Percentiles rank a stretch among this genome's conserved stretches.
phyloP scores from a whole-genome alignment of 192 early-diverging fungal genomes.

The Mycoemilia scoparia region DNA sequence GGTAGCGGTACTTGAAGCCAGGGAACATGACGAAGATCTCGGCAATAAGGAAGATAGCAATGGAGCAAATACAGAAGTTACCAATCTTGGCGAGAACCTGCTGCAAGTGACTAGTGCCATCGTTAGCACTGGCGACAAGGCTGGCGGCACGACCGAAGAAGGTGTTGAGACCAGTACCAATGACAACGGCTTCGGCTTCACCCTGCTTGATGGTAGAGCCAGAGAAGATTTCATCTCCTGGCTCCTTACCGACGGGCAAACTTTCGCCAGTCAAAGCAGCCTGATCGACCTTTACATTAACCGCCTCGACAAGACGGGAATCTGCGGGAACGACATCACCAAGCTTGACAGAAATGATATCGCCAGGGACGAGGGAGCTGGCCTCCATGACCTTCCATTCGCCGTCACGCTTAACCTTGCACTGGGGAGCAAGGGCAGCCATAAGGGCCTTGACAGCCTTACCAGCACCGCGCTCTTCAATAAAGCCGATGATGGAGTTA shows the following conservation, averaged over 20 bases:
- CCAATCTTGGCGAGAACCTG: slow-evolving; percentile 54
- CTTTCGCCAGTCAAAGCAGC: slow-evolving; percentile 58
- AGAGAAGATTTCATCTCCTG: slow-evolving; percentile 55
- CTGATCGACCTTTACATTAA: slow-evolving; percentile 48
- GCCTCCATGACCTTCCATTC: slow-evolving; percentile 63
- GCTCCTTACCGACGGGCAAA: slow-evolving; percentile 47
- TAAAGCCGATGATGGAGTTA: slow-evolving; percentile 75
- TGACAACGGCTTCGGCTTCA: slow-evolving; percentile 57
- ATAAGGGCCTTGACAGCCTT: slow-evolving; percentile 85
- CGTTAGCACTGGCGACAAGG: slow-evolving; percentile 50
- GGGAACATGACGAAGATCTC: slow-evolving; percentile 55
- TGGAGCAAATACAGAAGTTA: slow-evolving; percentile 55
- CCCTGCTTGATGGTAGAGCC: slow-evolving; percentile 69
- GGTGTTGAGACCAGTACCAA: slow-evolving; percentile 63
- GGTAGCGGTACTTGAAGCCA: slow-evolving; percentile 46
- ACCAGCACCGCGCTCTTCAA: slow-evolving; percentile 81
- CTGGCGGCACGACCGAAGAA: slow-evolving; percentile 69
- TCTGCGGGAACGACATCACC: slow-evolving; percentile 86
- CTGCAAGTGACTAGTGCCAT: slow-evolving; percentile 60
- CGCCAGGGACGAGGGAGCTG: slow-evolving; percentile 65
- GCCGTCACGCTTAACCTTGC: slow-evolving; percentile 74
- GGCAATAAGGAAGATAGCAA: slow-evolving; percentile 49
- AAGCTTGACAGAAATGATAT: slow-evolving; percentile 68
- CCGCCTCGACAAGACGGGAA: slow-evolving; percentile 52
- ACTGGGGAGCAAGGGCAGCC: slow-evolving; percentile 77